phyloP scores from a whole-genome alignment of 345 rosid species.

The Populus deltoides region DNA sequence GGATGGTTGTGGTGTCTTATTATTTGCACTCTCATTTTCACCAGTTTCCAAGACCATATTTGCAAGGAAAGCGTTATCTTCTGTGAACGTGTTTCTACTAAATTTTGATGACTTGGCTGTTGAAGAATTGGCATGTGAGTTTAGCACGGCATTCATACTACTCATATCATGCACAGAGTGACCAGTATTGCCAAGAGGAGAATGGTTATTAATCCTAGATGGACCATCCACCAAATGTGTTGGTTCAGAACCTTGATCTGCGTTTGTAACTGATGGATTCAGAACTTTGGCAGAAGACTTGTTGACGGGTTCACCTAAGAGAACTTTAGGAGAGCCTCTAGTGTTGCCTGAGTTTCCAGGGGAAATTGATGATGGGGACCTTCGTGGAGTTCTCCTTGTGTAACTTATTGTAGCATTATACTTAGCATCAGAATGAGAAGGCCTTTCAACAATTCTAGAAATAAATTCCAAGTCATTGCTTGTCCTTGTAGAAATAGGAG shows the following conservation, averaged over 20 bases:
- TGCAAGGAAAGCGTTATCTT: slow-evolving; percentile 20
- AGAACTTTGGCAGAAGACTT: slow-evolving; percentile 24
- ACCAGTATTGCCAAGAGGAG: slow-evolving; percentile 20
- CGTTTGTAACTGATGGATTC: slow-evolving; percentile 27
- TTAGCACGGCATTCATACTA: slow-evolving; percentile 21
- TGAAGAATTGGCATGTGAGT: slow-evolving; percentile 24
- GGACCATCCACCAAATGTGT: slow-evolving; percentile 10
- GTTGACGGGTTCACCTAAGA: slow-evolving; percentile 14
- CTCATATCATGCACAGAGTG: slow-evolving; percentile 14
- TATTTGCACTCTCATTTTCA: slow-evolving; percentile 14
- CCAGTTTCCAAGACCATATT: slow-evolving; percentile 13
- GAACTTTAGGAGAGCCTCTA: slow-evolving; percentile 27
- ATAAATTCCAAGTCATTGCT: slow-evolving; percentile 22
- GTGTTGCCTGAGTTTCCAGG: slow-evolving; percentile 28
- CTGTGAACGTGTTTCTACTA: slow-evolving; percentile 15
- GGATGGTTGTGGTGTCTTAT: slow-evolving; percentile 20
- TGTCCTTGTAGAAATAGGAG: slow-evolving; percentile 25
- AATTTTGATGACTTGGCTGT: slow-evolving; percentile 19
- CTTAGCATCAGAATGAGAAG: slow-evolving; percentile 24
- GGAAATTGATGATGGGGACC: slow-evolving; percentile 36
- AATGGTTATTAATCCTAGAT: slow-evolving; percentile 15
- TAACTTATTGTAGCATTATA: slow-evolving; percentile 31
- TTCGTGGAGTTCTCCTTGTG: slow-evolving; percentile 47
- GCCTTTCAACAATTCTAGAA: slow-evolving; percentile 30
- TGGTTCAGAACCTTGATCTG: slow-evolving; percentile 26